A percentile compares a stretch with the other conserved stretches of the same genome.
These are phyloP conservation scores for Chalciporus chontae DNA, from an alignment of 768 basidiomycete species.

Conservation along the genomic window DNA sequence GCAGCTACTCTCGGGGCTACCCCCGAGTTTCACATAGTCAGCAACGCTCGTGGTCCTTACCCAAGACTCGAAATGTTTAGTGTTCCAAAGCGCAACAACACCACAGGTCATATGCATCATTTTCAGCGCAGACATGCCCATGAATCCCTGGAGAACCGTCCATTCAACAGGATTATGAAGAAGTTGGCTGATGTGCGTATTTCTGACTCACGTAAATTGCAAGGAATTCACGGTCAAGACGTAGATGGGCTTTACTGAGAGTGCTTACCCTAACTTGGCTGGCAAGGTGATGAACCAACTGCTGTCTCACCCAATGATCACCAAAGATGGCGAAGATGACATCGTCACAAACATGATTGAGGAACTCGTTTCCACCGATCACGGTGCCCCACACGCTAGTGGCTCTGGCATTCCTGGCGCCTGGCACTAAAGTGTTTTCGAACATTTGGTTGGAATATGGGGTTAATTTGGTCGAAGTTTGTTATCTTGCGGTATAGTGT, in stretches of 20 bases:
- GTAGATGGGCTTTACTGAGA: constrained; percentile 75
- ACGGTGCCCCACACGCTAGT: constrained; percentile 37
- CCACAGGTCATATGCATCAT: constrained; percentile 24
- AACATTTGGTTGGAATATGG: neutral
- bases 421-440: constrained; percentile 34
- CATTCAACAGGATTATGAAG: constrained; percentile 48
- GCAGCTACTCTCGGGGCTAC: constrained; percentile 4
- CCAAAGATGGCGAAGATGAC: constrained; percentile 60
- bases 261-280: constrained; percentile 49
- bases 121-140: constrained; percentile 18
- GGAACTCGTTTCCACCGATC: constrained; percentile 47
- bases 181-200: constrained; percentile 61
- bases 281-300: constrained; percentile 50
- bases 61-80: constrained; percentile 64
- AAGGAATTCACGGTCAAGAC: constrained; percentile 9
- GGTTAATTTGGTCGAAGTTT: too few species aligned
- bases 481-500: too few species aligned
- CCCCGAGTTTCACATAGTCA: constrained; percentile 47
- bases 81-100: constrained; percentile 45
- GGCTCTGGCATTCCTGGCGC: constrained; percentile 41
- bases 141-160: constrained; percentile 33
- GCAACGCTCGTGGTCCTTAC: constrained; percentile 56
- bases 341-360: constrained; percentile 62
- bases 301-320: constrained; percentile 36
- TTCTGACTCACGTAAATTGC: neutral